Evolutionary conservation across 2,329 filamentous ascomycete genomes (phyloP).

Genomic region (Coniochaeta sp.): DNA sequence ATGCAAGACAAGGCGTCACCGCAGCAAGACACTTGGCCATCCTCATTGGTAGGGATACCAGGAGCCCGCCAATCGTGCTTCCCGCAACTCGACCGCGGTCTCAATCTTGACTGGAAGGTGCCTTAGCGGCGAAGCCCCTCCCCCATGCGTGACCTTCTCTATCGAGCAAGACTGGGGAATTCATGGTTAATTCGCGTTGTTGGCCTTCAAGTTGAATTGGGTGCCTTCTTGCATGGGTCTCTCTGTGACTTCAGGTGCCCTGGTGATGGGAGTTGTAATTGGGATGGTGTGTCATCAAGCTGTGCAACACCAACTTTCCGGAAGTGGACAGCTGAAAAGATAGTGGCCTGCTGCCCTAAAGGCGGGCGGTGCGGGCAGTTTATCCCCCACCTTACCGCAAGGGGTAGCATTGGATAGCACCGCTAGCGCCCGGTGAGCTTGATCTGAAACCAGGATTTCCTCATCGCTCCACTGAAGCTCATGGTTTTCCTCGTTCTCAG

Average conservation of each 20-base stretch:
- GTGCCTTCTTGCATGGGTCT: not conserved
- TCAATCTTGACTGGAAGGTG: not conserved
- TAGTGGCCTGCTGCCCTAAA: not conserved
- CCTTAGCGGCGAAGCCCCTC: not conserved
- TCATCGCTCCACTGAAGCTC: not conserved
- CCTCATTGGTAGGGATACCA: not conserved
- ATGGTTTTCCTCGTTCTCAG: not conserved
- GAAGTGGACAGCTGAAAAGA: not conserved
- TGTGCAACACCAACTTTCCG: not conserved
- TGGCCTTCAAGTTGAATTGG: not conserved
- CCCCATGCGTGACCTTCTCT: not conserved
- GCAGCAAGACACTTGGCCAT: not conserved
- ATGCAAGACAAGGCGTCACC: not conserved
- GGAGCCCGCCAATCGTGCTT: not conserved
- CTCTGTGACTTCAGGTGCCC: too few relatives aligned
- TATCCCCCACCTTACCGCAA: too few relatives aligned
- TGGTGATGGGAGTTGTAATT: too few relatives aligned
- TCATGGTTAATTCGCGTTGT: not conserved
- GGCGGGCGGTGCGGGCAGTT: too few relatives aligned
- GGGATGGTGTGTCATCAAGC: not conserved
- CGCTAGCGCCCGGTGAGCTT: not conserved
- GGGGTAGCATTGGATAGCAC: not conserved
- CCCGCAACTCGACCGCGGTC: not conserved
- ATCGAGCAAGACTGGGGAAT: not conserved
- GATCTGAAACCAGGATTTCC: not conserved